phyloP scores from a whole-genome alignment of 345 rosid species.

The Rhizophora apiculata region DNA sequence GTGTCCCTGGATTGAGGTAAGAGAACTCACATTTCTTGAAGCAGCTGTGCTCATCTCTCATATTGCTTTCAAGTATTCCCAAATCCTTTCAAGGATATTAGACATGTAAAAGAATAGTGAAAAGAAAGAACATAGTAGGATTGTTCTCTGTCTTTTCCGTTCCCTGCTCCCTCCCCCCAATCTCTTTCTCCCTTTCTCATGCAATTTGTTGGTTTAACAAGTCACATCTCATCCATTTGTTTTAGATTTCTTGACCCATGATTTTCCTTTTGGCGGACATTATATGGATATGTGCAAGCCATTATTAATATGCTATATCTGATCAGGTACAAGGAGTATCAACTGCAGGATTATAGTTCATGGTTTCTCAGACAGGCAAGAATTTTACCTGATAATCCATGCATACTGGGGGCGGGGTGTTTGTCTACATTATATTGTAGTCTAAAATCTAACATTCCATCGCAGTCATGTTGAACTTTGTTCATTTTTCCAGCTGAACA shows the following conservation, averaged over 20 bases:
- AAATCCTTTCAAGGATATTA: background rate
- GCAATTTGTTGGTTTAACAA: too few relatives aligned
- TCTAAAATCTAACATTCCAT: background rate
- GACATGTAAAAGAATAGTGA: too few relatives aligned
- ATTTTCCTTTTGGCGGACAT: background rate
- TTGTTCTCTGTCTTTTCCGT: too few relatives aligned
- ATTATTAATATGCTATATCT: slow-evolving; percentile 17
- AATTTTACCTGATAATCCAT: background rate
- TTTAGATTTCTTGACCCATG: too few relatives aligned
- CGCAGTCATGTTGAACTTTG: slow-evolving; percentile 1
- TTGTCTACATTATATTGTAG: background rate
- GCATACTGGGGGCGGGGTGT: background rate
- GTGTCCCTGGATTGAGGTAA: slow-evolving; percentile 68
- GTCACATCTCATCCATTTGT: too few relatives aligned
- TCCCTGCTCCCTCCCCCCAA: background rate
- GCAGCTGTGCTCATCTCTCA: background rate
- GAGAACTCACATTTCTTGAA: slow-evolving; percentile 9
- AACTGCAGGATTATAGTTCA: slow-evolving; percentile 82
- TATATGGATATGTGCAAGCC: slow-evolving; percentile 3
- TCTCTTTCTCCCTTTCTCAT: too few relatives aligned
- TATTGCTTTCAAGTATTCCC: background rate
- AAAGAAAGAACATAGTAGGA: too few relatives aligned
- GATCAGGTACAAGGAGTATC: slow-evolving; percentile 88
- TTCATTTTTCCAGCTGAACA: slow-evolving; percentile 54
- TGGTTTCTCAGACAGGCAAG: slow-evolving; percentile 80